Evolutionary conservation across 257 asterid species (phyloP).

Genomic region (Lavandula angustifolia): DNA sequence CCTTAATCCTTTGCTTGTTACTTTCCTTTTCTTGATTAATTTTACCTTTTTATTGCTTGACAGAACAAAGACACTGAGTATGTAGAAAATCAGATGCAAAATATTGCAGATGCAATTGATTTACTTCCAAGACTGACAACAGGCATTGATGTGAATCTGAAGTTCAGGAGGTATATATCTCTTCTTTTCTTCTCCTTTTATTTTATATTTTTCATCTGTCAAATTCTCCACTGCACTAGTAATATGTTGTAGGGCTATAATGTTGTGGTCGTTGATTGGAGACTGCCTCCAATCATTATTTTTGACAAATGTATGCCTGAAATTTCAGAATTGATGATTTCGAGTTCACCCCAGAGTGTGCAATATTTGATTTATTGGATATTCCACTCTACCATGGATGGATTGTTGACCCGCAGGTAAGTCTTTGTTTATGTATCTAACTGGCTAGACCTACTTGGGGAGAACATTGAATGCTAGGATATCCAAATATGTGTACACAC

Average conservation of each 20-base stretch:
- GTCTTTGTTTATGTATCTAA: conserved; percentile 24
- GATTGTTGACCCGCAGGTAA: conserved; percentile 98
- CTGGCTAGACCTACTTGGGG: conserved; percentile 5
- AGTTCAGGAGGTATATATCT: conserved; percentile 68
- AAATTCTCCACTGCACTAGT: background rate
- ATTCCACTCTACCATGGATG: conserved; percentile 99
- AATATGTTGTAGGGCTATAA: background rate
- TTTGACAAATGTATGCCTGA: conserved; percentile 27
- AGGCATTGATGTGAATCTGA: conserved; percentile 92
- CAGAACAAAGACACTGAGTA: conserved; percentile 81
- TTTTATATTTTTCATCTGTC: conserved; percentile 10
- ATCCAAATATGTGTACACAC: background rate
- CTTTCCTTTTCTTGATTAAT: conserved; percentile 33
- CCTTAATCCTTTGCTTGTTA: conserved; percentile 12
- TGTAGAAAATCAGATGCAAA: conserved; percentile 85
- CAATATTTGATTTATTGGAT: conserved; percentile 91
- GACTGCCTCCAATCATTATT: conserved; percentile 16
- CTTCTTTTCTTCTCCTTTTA: conserved; percentile 20
- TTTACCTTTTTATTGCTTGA: conserved; percentile 31
- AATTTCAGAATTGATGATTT: conserved; percentile 84
- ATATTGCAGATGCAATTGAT: conserved; percentile 91
- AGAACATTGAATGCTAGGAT: background rate
- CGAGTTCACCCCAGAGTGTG: conserved; percentile 96
- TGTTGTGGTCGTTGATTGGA: conserved; percentile 14
- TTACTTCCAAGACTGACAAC: conserved; percentile 95